Evolutionary conservation across 805 yeast species (phyloP).

Genomic region (Candida koratica): DNA sequence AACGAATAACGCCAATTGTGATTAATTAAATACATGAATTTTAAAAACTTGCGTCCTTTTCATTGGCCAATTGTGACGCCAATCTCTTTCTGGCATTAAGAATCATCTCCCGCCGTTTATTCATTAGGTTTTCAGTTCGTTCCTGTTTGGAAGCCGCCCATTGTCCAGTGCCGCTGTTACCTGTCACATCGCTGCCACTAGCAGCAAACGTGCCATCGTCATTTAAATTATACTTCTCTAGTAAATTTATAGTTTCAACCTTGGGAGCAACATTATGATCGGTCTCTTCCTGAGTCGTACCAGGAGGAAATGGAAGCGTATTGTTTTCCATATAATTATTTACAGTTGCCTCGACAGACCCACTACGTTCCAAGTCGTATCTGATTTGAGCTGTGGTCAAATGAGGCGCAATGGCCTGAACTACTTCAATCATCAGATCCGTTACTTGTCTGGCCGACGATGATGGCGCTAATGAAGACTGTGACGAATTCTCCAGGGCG

Average conservation of each 20-base stretch:
- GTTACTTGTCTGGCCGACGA: conserved; percentile 44
- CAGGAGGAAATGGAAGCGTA: conserved; percentile 55
- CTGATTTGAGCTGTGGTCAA: conserved; percentile 67
- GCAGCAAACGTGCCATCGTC: conserved; percentile 17
- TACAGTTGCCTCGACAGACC: conserved; percentile 77
- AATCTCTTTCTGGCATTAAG: conserved; percentile 46
- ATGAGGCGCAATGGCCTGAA: conserved; percentile 76
- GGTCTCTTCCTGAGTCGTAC: conserved; percentile 10
- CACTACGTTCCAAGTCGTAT: conserved; percentile 68
- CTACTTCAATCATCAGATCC: conserved; percentile 77
- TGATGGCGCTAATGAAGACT: conserved; percentile 16
- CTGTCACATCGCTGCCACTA: conserved; percentile 10
- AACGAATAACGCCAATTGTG: conserved; percentile 22
- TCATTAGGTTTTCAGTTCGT: conserved; percentile 19
- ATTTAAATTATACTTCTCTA: conserved; percentile 43
- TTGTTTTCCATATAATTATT: conserved; percentile 64
- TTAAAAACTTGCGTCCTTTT: conserved; percentile 10
- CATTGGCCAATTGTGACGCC: conserved; percentile 33
- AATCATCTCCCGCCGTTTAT: conserved; percentile 40
- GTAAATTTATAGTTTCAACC: conserved; percentile 20
- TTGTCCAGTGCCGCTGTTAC: too few species aligned
- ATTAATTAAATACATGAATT: not conserved
- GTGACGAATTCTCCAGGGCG: not conserved
- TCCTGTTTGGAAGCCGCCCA: conserved; percentile 25
- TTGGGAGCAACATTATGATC: conserved; percentile 20